These are phyloP conservation scores for Termitomyces sp. DNA, from an alignment of 768 basidiomycete species.

Conservation along the genomic window DNA sequence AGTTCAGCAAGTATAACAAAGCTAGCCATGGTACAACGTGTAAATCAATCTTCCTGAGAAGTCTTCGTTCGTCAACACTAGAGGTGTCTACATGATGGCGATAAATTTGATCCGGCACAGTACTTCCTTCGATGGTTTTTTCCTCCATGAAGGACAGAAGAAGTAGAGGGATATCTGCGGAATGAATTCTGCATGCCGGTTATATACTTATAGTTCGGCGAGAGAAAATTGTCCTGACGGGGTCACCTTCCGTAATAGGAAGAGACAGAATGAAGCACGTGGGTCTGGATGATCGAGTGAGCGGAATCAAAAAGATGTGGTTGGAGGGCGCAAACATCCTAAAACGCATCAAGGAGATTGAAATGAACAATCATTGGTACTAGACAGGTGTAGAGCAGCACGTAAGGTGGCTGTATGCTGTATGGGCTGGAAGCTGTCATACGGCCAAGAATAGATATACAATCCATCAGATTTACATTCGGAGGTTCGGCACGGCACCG, in stretches of 20 bases:
- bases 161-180: constrained; percentile 7
- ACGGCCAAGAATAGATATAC: background rate
- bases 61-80: constrained; percentile 44
- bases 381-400: background rate
- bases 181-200: constrained; percentile 5
- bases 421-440: background rate
- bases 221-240: constrained; percentile 1
- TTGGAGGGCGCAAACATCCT: background rate
- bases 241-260: constrained; percentile 15
- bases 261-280: constrained; percentile 7
- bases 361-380: background rate
- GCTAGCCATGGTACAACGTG: constrained; percentile 73
- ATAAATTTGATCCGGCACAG: constrained; percentile 27
- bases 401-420: background rate
- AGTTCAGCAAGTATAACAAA: constrained; percentile 69
- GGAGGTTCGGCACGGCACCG: background rate
- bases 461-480: background rate
- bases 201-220: constrained; percentile 12
- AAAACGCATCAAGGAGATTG: background rate
- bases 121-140: constrained; percentile 12
- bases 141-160: constrained; percentile 13
- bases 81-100: constrained; percentile 48
- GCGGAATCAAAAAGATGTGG: background rate
- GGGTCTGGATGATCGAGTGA: background rate
- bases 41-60: constrained; percentile 58